These are phyloP conservation scores for Oehlia diaphana DNA, from an alignment of 192 early-diverging fungal species.

Conservation along the genomic window DNA sequence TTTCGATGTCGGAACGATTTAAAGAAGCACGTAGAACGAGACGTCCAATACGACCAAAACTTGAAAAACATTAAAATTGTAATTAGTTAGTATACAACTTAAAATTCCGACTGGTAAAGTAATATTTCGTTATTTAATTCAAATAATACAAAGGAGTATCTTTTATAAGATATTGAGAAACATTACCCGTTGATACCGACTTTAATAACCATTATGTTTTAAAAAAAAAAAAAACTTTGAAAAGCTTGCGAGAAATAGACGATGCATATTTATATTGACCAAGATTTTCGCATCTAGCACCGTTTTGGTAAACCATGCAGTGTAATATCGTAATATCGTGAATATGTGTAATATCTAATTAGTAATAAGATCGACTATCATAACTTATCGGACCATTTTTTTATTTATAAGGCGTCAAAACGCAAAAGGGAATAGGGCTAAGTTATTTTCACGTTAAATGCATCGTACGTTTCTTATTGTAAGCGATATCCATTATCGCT, in stretches of 20 bases:
- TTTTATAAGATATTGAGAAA: too few species aligned
- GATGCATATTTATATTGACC: background rate
- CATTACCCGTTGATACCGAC: constrained; percentile 65
- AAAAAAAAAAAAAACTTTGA: background rate
- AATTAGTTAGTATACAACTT: background rate
- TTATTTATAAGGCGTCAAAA: background rate
- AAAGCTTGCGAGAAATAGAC: too few species aligned
- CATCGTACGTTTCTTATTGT: constrained; percentile 21
- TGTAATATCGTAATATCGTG: too few species aligned
- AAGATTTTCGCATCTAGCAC: too few species aligned
- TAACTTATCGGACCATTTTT: background rate
- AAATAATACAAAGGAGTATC: too few species aligned
- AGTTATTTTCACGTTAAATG: background rate
- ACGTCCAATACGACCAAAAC: constrained; percentile 98
- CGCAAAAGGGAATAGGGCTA: background rate
- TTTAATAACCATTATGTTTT: constrained; percentile 36
- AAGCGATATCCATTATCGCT: constrained; percentile 19
- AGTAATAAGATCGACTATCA: too few species aligned
- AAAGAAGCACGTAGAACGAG: constrained; percentile 91
- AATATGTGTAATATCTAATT: too few species aligned
- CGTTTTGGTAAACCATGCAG: too few species aligned
- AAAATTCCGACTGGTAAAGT: too few species aligned
- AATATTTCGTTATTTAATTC: too few species aligned
- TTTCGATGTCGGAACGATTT: constrained; percentile 66
- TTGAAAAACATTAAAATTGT: constrained; percentile 20